phyloP scores from a whole-genome alignment of 257 asterid genomes.

The Scutellaria minor region DNA sequence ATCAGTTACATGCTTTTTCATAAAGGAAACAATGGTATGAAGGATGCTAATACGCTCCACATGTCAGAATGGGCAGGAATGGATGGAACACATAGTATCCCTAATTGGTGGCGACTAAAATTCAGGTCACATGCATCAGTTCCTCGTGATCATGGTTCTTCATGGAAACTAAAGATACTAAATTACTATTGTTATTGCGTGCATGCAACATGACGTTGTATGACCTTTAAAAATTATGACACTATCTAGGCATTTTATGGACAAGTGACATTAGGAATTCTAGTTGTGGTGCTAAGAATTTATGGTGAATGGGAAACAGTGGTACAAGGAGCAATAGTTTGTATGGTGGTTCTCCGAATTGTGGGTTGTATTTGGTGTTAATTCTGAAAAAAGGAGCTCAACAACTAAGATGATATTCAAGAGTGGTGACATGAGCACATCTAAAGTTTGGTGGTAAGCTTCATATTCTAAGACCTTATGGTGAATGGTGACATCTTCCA shows the following conservation, averaged over 20 bases:
- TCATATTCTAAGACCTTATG: neutral
- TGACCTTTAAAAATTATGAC: neutral
- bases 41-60: neutral
- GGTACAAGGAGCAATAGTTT: neutral
- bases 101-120: neutral
- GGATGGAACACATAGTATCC: neutral
- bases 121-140: neutral
- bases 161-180: no score
- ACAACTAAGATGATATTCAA: neutral
- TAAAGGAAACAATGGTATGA: neutral
- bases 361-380: neutral
- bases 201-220: neutral
- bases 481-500: neutral
- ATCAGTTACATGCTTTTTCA: neutral
- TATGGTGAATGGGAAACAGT: neutral
- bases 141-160: neutral
- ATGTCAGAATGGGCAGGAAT: neutral
- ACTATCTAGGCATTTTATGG: neutral
- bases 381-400: neutral
- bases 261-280: neutral
- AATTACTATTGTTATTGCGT: neutral
- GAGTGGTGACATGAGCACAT: neutral
- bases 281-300: neutral
- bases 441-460: neutral
- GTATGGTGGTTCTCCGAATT: neutral